Evolutionary conservation across 139 green algal species (phyloP).

Genomic region (Chlorella vulgaris): DNA sequence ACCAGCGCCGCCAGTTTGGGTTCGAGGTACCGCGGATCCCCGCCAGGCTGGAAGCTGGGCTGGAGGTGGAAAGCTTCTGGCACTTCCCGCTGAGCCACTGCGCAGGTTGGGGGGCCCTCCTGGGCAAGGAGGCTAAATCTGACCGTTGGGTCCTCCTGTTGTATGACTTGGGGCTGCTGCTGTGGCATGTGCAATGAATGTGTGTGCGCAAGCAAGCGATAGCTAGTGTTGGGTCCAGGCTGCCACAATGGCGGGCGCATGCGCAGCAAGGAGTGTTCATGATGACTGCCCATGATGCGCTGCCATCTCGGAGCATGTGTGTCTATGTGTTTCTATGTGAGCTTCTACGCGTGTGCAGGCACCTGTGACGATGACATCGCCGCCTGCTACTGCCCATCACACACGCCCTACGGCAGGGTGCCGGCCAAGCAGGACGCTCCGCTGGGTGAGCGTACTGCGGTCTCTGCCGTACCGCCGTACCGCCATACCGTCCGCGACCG

Average conservation of each 20-base stretch:
- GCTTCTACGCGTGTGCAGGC: background rate
- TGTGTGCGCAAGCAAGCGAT: too few relatives aligned
- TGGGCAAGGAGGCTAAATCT: too few relatives aligned
- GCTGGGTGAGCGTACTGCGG: background rate
- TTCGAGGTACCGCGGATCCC: background rate
- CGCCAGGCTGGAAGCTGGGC: background rate
- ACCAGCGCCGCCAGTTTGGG: background rate
- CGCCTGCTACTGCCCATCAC: conserved; percentile 19
- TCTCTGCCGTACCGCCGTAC: background rate
- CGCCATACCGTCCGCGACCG: too few relatives aligned
- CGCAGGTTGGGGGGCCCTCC: background rate
- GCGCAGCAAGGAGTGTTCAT: too few relatives aligned
- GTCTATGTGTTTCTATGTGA: too few relatives aligned
- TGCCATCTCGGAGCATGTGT: too few relatives aligned
- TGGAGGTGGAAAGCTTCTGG: background rate
- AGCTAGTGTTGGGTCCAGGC: too few relatives aligned
- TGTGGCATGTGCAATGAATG: too few relatives aligned
- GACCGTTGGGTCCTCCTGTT: background rate
- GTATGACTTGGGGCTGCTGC: too few relatives aligned
- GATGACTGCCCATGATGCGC: too few relatives aligned
- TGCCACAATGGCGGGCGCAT: too few relatives aligned
- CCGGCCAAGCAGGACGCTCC: background rate
- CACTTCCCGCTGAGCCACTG: background rate
- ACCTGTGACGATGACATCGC: conserved; percentile 10
- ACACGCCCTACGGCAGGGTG: conserved; percentile 14